Conservation (phyloP, 2,329 filamentous ascomycete genomes). For the Fusarium agapanthi region DNA sequence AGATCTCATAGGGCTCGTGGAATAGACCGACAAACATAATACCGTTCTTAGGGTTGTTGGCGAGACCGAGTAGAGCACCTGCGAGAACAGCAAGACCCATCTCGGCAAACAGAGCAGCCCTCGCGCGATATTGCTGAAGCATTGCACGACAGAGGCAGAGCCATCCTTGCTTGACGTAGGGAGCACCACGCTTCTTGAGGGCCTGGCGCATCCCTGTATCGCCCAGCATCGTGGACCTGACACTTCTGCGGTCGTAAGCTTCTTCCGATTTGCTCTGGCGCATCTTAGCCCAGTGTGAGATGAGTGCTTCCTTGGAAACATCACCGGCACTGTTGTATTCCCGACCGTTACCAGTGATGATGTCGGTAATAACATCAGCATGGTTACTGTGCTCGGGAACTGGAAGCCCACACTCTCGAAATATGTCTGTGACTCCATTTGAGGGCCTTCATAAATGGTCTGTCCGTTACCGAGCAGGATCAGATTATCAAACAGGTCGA, state of each 20-base stretch:
- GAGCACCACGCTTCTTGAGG: conserved; percentile 60
- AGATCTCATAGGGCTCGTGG: conserved; percentile 57
- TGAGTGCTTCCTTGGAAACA: conserved; percentile 58
- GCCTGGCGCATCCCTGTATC: conserved; percentile 52
- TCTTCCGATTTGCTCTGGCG: conserved; percentile 30
- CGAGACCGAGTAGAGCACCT: conserved; percentile 63
- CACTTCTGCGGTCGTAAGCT: conserved; percentile 22
- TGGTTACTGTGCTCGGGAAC: conserved; percentile 62
- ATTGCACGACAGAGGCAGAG: conserved; percentile 62
- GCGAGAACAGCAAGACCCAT: conserved; percentile 61
- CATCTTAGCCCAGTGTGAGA: conserved; percentile 56
- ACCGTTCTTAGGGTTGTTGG: conserved; percentile 58
- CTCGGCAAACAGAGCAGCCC: conserved; percentile 62
- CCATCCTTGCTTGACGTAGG: conserved; percentile 58
- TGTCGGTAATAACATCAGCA: conserved; percentile 68
- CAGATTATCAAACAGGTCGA: conserved; percentile 64
- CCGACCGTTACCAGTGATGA: conserved; percentile 65
- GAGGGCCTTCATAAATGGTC: conserved; percentile 62
- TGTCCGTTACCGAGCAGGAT: conserved; percentile 64
- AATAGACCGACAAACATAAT: conserved; percentile 63
- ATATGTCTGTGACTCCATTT: conserved; percentile 54
- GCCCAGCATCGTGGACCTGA: conserved; percentile 38
- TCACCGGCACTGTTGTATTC: conserved; percentile 58
- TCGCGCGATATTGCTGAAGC: conserved; percentile 64
- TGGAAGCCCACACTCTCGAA: conserved; percentile 62